Evolutionary conservation across 805 yeast genomes (phyloP).

Genomic region (Cyberlindnera lachancei): DNA sequence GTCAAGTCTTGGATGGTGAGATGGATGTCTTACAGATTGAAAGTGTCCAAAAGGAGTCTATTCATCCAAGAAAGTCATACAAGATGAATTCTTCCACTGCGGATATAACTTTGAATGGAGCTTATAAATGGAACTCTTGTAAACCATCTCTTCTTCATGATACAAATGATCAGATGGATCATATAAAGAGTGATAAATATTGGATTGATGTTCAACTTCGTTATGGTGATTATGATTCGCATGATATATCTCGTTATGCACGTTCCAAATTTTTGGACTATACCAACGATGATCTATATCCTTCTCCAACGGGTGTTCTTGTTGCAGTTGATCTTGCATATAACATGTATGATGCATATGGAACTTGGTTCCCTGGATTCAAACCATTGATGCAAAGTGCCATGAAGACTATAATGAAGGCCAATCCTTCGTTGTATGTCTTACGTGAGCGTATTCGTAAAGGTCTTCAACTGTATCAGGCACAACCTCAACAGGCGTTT

Average conservation of each 20-base stretch:
- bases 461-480: conserved; percentile 87
- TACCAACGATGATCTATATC: conserved; percentile 83
- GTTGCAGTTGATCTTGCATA: conserved; percentile 90
- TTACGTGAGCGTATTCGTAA: conserved; percentile 90
- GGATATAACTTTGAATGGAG: conserved; percentile 70
- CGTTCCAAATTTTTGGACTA: conserved; percentile 90
- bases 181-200: conserved; percentile 54
- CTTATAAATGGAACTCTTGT: conserved; percentile 76
- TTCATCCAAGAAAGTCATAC: conserved; percentile 95
- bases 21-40: conserved; percentile 77
- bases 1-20: conserved; percentile 87
- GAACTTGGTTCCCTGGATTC: conserved; percentile 95
- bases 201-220: conserved; percentile 95
- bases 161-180: conserved; percentile 54
- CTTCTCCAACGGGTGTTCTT: conserved; percentile 88
- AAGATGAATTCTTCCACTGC: conserved; percentile 96
- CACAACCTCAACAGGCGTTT: conserved; percentile 89
- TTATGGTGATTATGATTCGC: conserved; percentile 97
- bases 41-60: conserved; percentile 80
- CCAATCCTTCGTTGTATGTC: conserved; percentile 88
- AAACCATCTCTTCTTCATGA: conserved; percentile 76
- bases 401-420: conserved; percentile 88
- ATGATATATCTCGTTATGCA: conserved; percentile 89
- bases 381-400: conserved; percentile 87
- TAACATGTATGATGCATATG: conserved; percentile 93